Evolutionary conservation across 257 asterid genomes (phyloP), one percentile per base, ranked within the genome.

Genomic region (Solanum sejunctum): DNA sequence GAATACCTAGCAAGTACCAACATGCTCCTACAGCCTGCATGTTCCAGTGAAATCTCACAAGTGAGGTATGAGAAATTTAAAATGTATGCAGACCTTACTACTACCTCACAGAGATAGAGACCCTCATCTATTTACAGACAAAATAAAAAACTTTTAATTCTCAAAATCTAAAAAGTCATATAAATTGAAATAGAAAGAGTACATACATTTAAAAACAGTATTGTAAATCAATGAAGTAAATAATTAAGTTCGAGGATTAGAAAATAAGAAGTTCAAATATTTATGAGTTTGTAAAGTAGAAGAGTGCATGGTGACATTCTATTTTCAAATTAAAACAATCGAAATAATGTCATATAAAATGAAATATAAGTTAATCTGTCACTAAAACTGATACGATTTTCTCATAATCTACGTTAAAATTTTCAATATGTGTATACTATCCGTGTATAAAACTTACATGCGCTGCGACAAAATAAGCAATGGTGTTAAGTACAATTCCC

Each of bases 21-120:
- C 92, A 90, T 55, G 92, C 92, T 81, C 92, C 92, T 69, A 90
- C 92, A 0, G 92, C 92, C 92, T 90, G 87, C 78, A 18, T 69
- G 52, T 39, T 36, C n/a, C 36, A 32, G 36, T 32, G 36, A 32
- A 32, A 32, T 32, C 36, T 0, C 36, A 32, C 36, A 32, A 32
- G 36, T 32, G 3, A 32, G 36, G 36, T 2, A 32, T 32, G 36
- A 0, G 36, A 3, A 32, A 3, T 32, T 0, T 32, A 32, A 32
- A 28, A 32, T 3, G 36, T 32, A 32, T 1, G 3, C 36, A 32
- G 3, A 32, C 36, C 36, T 32, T 32, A 32, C 36, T 0, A 32
- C 36, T 32, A 3, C 36, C 36, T 32, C 36, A 32, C 36, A 32
- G 36, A 32, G 36, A 32, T 32, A 32, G 36, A 28, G 32, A 28